phyloP scores from a whole-genome alignment of 2,329 filamentous ascomycete genomes.

The Colletotrichum lini region DNA sequence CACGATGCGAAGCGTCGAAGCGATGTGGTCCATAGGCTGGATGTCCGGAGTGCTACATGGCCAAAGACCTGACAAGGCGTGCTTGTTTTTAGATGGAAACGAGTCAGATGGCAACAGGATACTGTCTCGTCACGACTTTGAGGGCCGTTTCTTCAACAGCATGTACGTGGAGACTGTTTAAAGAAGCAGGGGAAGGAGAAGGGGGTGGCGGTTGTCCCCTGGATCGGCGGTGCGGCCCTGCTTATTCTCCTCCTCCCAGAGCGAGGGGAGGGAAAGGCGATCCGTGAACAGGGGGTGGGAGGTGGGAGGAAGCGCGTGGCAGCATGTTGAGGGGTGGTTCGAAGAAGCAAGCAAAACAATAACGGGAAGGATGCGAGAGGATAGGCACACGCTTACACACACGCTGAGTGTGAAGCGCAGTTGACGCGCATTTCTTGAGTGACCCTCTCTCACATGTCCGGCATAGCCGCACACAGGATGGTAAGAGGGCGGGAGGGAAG shows the following conservation, averaged over 20 bases:
- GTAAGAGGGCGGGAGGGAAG: neutral
- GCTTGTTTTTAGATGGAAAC: neutral
- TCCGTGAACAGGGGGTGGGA: conserved; percentile 15
- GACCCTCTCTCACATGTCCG: conserved; percentile 3
- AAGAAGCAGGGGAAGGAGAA: conserved; percentile 11
- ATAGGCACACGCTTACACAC: neutral
- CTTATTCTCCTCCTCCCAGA: conserved; percentile 14
- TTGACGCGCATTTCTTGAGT: neutral
- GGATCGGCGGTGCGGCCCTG: conserved; percentile 37
- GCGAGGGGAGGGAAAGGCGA: conserved; percentile 15
- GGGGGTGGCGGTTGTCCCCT: conserved; percentile 24
- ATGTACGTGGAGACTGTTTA: conserved; percentile 16
- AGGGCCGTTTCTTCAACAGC: conserved; percentile 22
- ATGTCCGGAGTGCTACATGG: neutral
- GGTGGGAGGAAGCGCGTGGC: conserved; percentile 17
- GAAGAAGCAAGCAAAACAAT: neutral
- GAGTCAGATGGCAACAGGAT: conserved; percentile 3
- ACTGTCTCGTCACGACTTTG: conserved; percentile 1
- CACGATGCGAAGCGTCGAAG: neutral
- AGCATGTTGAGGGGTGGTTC: conserved; percentile 3
- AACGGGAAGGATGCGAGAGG: too few species aligned
- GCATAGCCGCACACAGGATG: neutral
- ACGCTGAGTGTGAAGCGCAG: conserved; percentile 1
- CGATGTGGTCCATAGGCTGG: neutral
- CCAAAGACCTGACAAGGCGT: neutral